Evolutionary conservation across 2,329 filamentous ascomycete genomes (phyloP), one percentile per base, ranked within the genome.

Genomic region (Didymella sp.): DNA sequence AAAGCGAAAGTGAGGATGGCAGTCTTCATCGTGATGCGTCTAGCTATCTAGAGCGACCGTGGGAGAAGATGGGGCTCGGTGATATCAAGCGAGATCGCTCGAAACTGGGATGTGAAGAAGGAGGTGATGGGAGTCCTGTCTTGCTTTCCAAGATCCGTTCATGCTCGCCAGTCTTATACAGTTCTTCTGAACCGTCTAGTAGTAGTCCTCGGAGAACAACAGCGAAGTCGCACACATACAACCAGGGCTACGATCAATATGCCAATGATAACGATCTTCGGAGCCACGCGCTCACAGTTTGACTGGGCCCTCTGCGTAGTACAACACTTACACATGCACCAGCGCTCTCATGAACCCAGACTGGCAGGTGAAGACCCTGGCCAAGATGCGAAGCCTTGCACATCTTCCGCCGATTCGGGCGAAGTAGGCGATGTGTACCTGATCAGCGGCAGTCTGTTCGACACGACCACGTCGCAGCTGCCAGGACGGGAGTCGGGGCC

Each of bases 191-290:
- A 17, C n/a, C 30, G 21, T 33, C 25, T n/a, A 3, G 7, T 19
- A 31, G 30, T 27, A 41, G 13, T 46, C 28, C 24, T 42, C 11
- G 47, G 42, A 17, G 19, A 35, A 19, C 27, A 33, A 15, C 25
- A 58, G 56, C 50, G 40, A 50, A 53, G 45, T 50, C 45, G 50
- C 44, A 50, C 35, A 54, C 15, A 41, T 45, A n/a, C 27, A 50
- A 3, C 40, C 47, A 58, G 40, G 46, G 55, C 60, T 43, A 43
- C 48, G 54, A 51, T 53, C 49, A 50, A 30, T 27, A 66, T 43
- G 24, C 71, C 69, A 73, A 71, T 70, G 61, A 68, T 66, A 67
- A 63, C 64, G 69, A 69, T 68, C 58, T 66, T 65, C 65, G 62
- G 57, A 58, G 59, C 66, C 69, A 73, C 68, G 68, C 63, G 58